Base-by-base conservation (phyloP, 2,329 filamentous ascomycete species). In the Myriangium duriaei region DNA sequence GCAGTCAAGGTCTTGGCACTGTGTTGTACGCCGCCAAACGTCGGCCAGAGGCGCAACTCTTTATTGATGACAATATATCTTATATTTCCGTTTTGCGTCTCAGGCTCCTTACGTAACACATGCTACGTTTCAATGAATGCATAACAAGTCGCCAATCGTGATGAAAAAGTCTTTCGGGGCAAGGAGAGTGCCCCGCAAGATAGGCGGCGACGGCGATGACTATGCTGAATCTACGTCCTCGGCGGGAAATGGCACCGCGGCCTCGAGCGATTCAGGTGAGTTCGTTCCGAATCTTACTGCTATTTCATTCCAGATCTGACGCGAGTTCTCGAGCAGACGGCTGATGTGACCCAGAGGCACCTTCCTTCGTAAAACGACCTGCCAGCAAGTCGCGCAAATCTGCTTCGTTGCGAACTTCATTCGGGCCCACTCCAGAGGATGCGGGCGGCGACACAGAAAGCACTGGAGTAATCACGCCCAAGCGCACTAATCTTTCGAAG, bases 401-500 rank as follows among this genome's bases (percentile, higher is more conserved):
- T 52, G 79, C 80, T 3, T 76, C 76, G 11, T 69, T 83, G 2
- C 74, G 81, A 5, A 67, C 92, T 14, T 92, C 85, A 0, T 92
- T 94, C 55, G 83, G 79, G 0, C 71, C 73, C 0, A 43, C 69
- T 7, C 66, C 67, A 12, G 68, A 69, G 42, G 72, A 67, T 4
- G 69, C 71, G 32, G 65, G 67, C 14, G 65, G 67, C 28, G 66
- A 71, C 11, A 63, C 61, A 9, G 51, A 53, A 30, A 59, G 61
- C n/a, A 55, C 61, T 0, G 69, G 72, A 35, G 61, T 73, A 0
- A 67, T 75, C 28, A 73, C 72, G 0, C 72, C 77, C 0, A 84
- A 78, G 54, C 72, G 76, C 40, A 64, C 70, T 4, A 71, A 67
- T 6, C 63, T 84, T 2, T 76, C 74, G 19, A 68, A 76, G 39